Evolutionary conservation across 1,284 basidiomycete species (phyloP), one percentile per base, ranked within the genome.

Genomic region (Moniliophthora roreri): DNA sequence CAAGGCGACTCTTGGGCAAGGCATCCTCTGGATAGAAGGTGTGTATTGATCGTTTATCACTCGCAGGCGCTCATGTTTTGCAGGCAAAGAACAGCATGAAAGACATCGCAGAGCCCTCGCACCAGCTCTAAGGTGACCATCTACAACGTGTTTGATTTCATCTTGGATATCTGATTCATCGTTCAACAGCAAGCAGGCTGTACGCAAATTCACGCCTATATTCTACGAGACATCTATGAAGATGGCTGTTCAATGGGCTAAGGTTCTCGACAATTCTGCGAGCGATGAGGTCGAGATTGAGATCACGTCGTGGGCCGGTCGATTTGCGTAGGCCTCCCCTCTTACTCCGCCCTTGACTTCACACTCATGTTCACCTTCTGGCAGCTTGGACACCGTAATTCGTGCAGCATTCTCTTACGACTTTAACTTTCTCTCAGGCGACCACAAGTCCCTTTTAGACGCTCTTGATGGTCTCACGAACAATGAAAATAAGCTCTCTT

Each of bases 21-120:
- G 82, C n/a, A 78, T 84, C 53, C 72, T 84, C 16, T 83, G 80
- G 77, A 73, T 81, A 15, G 82, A 84, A 76, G 81, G 80, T 79
- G 54, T 47, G 39, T 7, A 4, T 18, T 54, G 20, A 7, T 37
- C 15, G 32, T 9, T 46, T 52, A 21, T 28, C 18, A 32, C 16
- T 49, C 24, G 1, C 26, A 37, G 34, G 42, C 54, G 38, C 42
- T 36, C 34, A 13, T 28, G 16, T 16, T 32, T 3, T 36, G 36
- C 51, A 81, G 79, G 81, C 0, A 82, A 77, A 62, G 72, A 74
- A 41, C 74, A 73, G 3, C 81, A 84, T 52, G 80, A 82, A 60
- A 71, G 64, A 51, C 81, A 84, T 48, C 71, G 81, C 42, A 72
- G 74, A 28, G 58, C 69, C 24, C 63, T 84, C 20, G 79, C 79